Evolutionary conservation across 805 yeast genomes (phyloP), one percentile per base, ranked within the genome.

Genomic region (Lipomyces yamanashiensis): DNA sequence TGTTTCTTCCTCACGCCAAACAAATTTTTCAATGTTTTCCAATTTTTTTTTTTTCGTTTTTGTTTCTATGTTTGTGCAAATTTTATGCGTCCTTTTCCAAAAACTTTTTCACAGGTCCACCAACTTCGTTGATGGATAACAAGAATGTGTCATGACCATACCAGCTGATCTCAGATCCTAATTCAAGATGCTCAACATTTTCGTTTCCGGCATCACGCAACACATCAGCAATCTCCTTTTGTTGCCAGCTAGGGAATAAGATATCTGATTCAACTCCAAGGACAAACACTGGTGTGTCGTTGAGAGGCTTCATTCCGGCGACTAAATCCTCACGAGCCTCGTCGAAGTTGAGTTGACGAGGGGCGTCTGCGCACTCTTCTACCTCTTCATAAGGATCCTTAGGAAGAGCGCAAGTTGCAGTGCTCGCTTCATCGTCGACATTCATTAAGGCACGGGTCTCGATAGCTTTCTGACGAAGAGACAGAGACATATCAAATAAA

Each of bases 201-300:
- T 74, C 68, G 28, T 69, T 64, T 50, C 76, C 73, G 13, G 71
- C 62, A 49, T 77, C 74, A 57, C 74, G 77, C 53, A 92, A 79
- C 43, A 85, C 84, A 15, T 84, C 83, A 36, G 85, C 86, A 61
- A 90, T 86, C 73, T 92, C 97, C 61, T 86, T 77, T 76, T 92
- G 98, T 78, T 92, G 98, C 96, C 97, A 90, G 43, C 87, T 90
- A 0, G 98, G 98, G 80, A 92, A 92, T 57, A 92, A 80, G 47
- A 89, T 89, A 74, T 92, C 98, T 0, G 95, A 87, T 73, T 90
- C 95, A n/a, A 92, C 97, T 10, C 98, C 98, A 58, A 92, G 82
- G 3, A 92, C 90, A 61, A 92, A 79, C 2, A 89, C 81, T 40
- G 88, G 86, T 64, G 86, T 85, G 67, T 86, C 80, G 1, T 87